Base-by-base conservation (phyloP, 2,329 filamentous ascomycete genomes). In the Trichophyton mentagrophytes region DNA sequence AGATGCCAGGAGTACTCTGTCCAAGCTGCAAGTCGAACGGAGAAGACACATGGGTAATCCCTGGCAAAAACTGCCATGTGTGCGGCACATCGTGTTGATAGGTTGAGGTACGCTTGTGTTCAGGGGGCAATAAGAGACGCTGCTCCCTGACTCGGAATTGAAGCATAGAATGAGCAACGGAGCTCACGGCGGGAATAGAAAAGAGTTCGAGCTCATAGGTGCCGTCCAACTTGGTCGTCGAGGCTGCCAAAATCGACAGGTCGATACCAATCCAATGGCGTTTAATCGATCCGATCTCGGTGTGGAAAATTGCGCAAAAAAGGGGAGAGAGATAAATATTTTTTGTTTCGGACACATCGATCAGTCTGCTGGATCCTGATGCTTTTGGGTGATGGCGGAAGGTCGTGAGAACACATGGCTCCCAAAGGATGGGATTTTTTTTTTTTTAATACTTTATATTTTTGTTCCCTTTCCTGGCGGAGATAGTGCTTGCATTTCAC, bases 1-100 rank as follows among this genome's bases (percentile, higher is more conserved):
- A 77, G 74, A 76, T 77, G 75, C 73, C 74, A n/a, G 75, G 75
- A 62, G 70, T 75, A 20, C 69, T 70, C 33, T 77, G 75, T 61
- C 74, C 74, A 33, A 73, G 64, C 17, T 77, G 75, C 61, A 61
- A 66, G 57, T 63, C 62, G 2, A 60, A 69, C 5, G 73, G 74
- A 25, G 66, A 71, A 59, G 74, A 76, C 64, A 67, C 70, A 25
- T 77, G 75, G 75, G 75, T 77, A 2, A 77, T 77, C 60, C 75
- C 75, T 4, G 75, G 75, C n/a, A 77, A 76, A 62, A 69, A 72
- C 63, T 77, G 75, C 62, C 75, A 76, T 64, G 66, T 73, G 46
- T 77, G 75, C 60, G 71, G 73, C 9, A 72, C 46, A 2, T 47
- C 47, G 47, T 65, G 64, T 59, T 65, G 53, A 60, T 17, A 59